Conservation (phyloP, 768 basidiomycete species). For the Cystobasidiopsis lactophilus region DNA sequence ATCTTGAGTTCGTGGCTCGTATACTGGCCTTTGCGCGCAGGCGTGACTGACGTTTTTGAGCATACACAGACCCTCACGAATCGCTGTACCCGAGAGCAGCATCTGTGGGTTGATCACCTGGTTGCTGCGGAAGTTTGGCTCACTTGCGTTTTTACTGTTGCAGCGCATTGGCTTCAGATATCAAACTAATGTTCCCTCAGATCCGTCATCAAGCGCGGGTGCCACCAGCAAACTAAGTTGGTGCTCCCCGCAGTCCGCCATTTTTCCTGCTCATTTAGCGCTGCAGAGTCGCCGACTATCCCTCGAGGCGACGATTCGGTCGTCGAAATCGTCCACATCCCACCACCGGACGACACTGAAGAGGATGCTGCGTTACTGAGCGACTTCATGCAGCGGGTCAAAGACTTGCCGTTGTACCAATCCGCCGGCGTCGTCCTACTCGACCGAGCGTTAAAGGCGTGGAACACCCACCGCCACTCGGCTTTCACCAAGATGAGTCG, state of each 20-base stretch:
- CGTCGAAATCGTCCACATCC: background rate
- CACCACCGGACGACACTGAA: background rate
- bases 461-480: slow-evolving; percentile 5
- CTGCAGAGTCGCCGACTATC: background rate
- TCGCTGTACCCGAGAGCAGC: slow-evolving; percentile 85
- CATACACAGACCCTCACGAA: slow-evolving; percentile 63
- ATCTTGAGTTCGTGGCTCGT: slow-evolving; percentile 11
- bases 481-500: slow-evolving; percentile 7
- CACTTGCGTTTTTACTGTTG: background rate
- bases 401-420: slow-evolving; percentile 5
- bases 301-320: background rate
- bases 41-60: no score
- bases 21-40: no score
- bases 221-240: background rate
- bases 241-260: slow-evolving; percentile 6
- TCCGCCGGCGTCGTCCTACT: slow-evolving; percentile 14
- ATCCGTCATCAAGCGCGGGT: background rate
- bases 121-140: background rate
- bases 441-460: slow-evolving; percentile 11
- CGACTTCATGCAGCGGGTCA: slow-evolving; percentile 2
- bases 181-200: slow-evolving; percentile 14
- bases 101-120: slow-evolving; percentile 26
- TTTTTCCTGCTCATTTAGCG: background rate
- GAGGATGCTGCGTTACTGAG: slow-evolving; percentile 1
- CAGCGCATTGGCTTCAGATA: slow-evolving; percentile 16